Evolutionary conservation across 2,329 filamentous ascomycete genomes (phyloP).

Genomic region (Tolypocladium cylindrosporum): DNA sequence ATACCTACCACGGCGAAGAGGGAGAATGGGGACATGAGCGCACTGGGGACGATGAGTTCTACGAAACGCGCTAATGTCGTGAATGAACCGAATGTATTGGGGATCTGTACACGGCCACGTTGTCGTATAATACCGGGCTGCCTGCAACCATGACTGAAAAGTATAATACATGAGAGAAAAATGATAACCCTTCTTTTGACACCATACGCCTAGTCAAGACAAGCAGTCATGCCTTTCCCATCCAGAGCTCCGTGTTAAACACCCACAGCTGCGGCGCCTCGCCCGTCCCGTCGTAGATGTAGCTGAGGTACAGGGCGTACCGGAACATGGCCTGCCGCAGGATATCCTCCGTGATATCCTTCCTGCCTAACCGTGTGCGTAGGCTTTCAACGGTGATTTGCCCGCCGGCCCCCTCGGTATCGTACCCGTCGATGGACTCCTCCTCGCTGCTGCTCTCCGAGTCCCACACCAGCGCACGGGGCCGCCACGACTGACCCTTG

Average conservation of each 20-base stretch:
- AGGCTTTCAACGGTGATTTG: slow-evolving; percentile 9
- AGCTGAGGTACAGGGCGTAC: slow-evolving; percentile 25
- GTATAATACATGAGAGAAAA: not conserved
- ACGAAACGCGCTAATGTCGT: not conserved
- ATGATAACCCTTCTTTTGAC: not conserved
- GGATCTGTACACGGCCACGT: not conserved
- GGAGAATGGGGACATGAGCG: too few relatives aligned
- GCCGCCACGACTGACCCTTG: slow-evolving; percentile 13
- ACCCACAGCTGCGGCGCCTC: slow-evolving; percentile 22
- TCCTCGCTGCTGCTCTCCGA: slow-evolving; percentile 5
- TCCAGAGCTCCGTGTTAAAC: slow-evolving; percentile 12
- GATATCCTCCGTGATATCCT: slow-evolving; percentile 11
- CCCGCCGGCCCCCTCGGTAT: slow-evolving; percentile 1
- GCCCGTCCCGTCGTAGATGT: slow-evolving; percentile 13
- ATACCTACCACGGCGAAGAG: not conserved
- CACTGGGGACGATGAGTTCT: not conserved
- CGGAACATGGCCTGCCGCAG: slow-evolving; percentile 20
- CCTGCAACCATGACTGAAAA: not conserved
- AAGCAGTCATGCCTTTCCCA: not conserved
- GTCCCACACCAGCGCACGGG: not conserved
- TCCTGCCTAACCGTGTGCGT: slow-evolving; percentile 8
- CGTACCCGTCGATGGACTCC: slow-evolving; percentile 1
- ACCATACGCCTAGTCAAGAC: not conserved
- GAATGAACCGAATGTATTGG: not conserved
- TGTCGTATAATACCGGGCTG: not conserved